A percentile compares a stretch with the other conserved stretches of the same genome.
Conservation (phyloP, 2,329 filamentous ascomycete species). For the Trichophyton mentagrophytes region DNA sequence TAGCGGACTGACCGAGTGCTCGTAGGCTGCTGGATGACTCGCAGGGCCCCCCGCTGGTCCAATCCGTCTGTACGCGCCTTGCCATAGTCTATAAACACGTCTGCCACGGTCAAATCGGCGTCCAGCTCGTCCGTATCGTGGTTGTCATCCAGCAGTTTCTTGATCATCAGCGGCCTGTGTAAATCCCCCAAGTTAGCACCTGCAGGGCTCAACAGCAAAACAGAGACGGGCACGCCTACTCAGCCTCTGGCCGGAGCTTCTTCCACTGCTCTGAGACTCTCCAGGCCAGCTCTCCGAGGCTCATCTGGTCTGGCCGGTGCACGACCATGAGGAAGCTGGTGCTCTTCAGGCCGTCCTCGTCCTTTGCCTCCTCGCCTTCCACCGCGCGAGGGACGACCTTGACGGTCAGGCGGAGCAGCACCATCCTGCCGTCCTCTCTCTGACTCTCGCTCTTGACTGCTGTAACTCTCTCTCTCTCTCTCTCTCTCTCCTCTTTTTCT, state of each 20-base stretch:
- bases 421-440: constrained; percentile 16
- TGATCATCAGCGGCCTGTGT: constrained; percentile 25
- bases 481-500: too few relatives aligned
- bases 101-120: constrained; percentile 24
- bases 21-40: constrained; percentile 24
- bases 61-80: constrained; percentile 23
- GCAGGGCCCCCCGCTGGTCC: constrained; percentile 25
- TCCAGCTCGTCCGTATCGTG: constrained; percentile 23
- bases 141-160: constrained; percentile 27
- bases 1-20: constrained; percentile 17
- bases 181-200: too few relatives aligned
- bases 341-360: constrained; percentile 13
- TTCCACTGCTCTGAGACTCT: constrained; percentile 25
- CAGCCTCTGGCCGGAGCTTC: constrained; percentile 21
- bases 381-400: constrained; percentile 22
- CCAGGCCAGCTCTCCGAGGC: constrained; percentile 20
- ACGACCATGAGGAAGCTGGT: constrained; percentile 23
- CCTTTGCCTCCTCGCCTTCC: not conserved
- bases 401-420: constrained; percentile 26
- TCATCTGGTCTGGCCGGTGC: constrained; percentile 21
- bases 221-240: constrained; percentile 18
- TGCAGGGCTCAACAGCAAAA: not conserved
- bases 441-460: not conserved
- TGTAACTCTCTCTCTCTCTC: not conserved
- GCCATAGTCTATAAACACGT: constrained; percentile 28